These are phyloP conservation scores for Pholiota conissans DNA, from an alignment of 768 basidiomycete genomes.

Conservation along the genomic window DNA sequence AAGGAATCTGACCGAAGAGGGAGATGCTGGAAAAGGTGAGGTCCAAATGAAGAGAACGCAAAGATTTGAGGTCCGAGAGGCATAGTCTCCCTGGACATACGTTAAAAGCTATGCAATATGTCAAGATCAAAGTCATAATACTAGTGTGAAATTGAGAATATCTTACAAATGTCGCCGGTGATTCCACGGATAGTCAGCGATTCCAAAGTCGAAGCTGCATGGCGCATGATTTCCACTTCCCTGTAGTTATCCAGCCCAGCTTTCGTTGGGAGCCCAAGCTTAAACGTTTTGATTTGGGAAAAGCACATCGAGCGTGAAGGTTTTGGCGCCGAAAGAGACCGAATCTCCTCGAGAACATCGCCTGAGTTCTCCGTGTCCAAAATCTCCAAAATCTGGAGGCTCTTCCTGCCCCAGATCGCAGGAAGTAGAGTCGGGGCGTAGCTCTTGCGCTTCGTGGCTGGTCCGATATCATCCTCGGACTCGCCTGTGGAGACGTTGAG, in stretches of 20 bases:
- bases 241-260: conserved; percentile 2
- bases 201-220: conserved; percentile 4
- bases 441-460: not conserved
- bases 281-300: not conserved
- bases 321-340: not conserved
- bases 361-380: conserved; percentile 7
- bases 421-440: conserved; percentile 6
- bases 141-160: not conserved
- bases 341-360: conserved; percentile 6
- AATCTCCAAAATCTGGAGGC: conserved; percentile 1
- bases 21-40: conserved; percentile 2
- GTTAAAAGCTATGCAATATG: not conserved
- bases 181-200: conserved; percentile 8
- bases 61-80: conserved; percentile 1
- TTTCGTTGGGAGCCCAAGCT: conserved; percentile 2
- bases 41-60: not conserved
- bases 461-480: not conserved
- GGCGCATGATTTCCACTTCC: conserved; percentile 4
- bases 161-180: conserved; percentile 5
- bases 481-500: conserved; percentile 5
- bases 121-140: not conserved
- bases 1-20: conserved; percentile 5
- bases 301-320: not conserved
- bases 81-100: conserved; percentile 1
- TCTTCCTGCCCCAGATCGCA: not conserved